Percentiles rank a stretch among this genome's conserved stretches.
Conservation (phyloP, 2,329 filamentous ascomycete species). For the Penicillium sp. region DNA sequence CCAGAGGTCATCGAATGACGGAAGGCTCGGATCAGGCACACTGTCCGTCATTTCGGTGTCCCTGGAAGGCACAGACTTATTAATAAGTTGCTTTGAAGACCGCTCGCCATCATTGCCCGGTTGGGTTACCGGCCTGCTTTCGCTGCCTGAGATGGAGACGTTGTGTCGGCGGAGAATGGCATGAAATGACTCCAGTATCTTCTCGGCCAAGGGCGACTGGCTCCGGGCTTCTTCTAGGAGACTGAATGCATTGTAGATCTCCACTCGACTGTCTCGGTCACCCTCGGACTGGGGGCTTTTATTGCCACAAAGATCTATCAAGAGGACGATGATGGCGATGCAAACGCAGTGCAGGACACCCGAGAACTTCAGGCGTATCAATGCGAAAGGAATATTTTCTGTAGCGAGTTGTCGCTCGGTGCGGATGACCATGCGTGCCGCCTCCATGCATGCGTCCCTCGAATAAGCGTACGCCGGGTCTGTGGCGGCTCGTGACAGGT, state of each 20-base stretch:
- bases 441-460: conserved; percentile 33
- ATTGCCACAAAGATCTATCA: conserved; percentile 39
- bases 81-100: background rate
- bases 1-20: conserved; percentile 19
- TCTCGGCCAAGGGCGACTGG: conserved; percentile 28
- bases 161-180: conserved; percentile 25
- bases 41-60: background rate
- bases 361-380: conserved; percentile 25
- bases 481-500: conserved; percentile 27
- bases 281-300: conserved; percentile 22
- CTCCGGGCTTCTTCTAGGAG: conserved; percentile 33
- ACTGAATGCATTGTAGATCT: conserved; percentile 31
- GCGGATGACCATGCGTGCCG: conserved; percentile 32
- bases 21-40: conserved; percentile 7
- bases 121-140: background rate
- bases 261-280: conserved; percentile 25
- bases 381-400: conserved; percentile 18
- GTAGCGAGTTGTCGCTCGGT: conserved; percentile 20
- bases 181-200: conserved; percentile 32
- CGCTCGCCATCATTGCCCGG: background rate
- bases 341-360: conserved; percentile 35
- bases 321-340: conserved; percentile 37
- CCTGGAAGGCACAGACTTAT: background rate
- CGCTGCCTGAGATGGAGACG: conserved; percentile 2
- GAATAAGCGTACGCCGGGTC: conserved; percentile 32